Evolutionary conservation across 2,329 filamentous ascomycete genomes (phyloP).

Genomic region (Cladosporium halotolerans): DNA sequence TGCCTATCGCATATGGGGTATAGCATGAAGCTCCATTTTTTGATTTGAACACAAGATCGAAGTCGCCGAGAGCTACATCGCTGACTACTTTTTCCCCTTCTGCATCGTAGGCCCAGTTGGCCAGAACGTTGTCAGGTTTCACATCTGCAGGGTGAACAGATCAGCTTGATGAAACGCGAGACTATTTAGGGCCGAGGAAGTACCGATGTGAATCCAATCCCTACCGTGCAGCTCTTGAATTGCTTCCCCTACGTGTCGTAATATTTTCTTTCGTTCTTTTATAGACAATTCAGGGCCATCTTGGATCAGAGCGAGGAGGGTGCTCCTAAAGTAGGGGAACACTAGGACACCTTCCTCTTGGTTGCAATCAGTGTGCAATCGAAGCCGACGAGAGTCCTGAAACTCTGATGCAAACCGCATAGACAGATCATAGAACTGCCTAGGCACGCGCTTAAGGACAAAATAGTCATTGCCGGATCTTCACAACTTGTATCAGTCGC

Average conservation of each 20-base stretch:
- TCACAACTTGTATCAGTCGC: neutral
- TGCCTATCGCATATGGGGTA: slow-evolving; percentile 28
- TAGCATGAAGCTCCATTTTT: slow-evolving; percentile 23
- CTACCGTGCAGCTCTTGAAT: slow-evolving; percentile 34
- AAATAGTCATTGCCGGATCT: slow-evolving; percentile 30
- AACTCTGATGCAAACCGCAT: slow-evolving; percentile 30
- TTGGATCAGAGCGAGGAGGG: slow-evolving; percentile 31
- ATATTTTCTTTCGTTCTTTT: slow-evolving; percentile 29
- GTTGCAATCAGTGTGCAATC: slow-evolving; percentile 34
- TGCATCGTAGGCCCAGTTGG: slow-evolving; percentile 31
- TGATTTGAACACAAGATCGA: slow-evolving; percentile 32
- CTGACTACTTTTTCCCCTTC: slow-evolving; percentile 29
- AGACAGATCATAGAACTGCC: slow-evolving; percentile 29
- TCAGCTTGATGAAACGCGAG: slow-evolving; percentile 19
- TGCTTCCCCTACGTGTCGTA: slow-evolving; percentile 30
- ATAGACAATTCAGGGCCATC: slow-evolving; percentile 28
- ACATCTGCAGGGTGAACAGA: slow-evolving; percentile 29
- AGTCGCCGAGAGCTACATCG: slow-evolving; percentile 32
- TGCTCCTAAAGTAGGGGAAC: slow-evolving; percentile 32
- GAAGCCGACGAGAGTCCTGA: slow-evolving; percentile 28
- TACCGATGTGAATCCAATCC: slow-evolving; percentile 34
- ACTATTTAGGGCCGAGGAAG: slow-evolving; percentile 13
- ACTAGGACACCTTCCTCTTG: slow-evolving; percentile 30
- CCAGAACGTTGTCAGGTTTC: slow-evolving; percentile 36
- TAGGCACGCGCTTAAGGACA: slow-evolving; percentile 30